These are phyloP conservation scores for Cupressus sempervirens DNA, from an alignment of 75 land plant genomes.

Conservation along the genomic window DNA sequence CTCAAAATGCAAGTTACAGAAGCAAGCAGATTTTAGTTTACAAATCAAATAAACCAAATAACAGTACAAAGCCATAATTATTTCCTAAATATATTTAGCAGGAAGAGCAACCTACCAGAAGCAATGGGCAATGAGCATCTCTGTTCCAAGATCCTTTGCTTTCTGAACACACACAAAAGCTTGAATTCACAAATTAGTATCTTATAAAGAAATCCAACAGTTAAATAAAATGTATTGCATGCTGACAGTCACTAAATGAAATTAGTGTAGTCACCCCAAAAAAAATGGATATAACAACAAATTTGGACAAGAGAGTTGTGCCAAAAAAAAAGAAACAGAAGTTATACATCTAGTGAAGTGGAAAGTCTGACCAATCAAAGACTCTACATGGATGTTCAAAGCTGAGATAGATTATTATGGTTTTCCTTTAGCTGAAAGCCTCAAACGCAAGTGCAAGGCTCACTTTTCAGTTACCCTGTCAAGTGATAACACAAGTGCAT, in stretches of 20 bases:
- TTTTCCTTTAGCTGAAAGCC: too few relatives aligned
- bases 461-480: too few relatives aligned
- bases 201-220: not conserved
- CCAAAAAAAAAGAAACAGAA: too few relatives aligned
- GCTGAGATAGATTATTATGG: too few relatives aligned
- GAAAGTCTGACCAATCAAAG: too few relatives aligned
- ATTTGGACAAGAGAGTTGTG: too few relatives aligned
- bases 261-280: not conserved
- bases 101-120: constrained; percentile 39
- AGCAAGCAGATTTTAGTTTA: not conserved
- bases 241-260: not conserved
- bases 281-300: too few relatives aligned
- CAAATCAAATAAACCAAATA: not conserved
- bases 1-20: not conserved
- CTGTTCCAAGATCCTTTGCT: constrained; percentile 47
- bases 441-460: too few relatives aligned
- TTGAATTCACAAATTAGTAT: not conserved
- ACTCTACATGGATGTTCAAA: too few relatives aligned
- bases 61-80: not conserved
- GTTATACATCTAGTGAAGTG: too few relatives aligned
- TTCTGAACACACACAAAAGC: constrained; percentile 31
- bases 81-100: not conserved
- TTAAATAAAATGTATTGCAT: not conserved
- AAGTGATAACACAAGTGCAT: too few relatives aligned
- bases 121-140: constrained; percentile 76